Base-by-base conservation (phyloP, 495 filamentous ascomycete genomes). In the Friedmanniomyces endolithicus region DNA sequence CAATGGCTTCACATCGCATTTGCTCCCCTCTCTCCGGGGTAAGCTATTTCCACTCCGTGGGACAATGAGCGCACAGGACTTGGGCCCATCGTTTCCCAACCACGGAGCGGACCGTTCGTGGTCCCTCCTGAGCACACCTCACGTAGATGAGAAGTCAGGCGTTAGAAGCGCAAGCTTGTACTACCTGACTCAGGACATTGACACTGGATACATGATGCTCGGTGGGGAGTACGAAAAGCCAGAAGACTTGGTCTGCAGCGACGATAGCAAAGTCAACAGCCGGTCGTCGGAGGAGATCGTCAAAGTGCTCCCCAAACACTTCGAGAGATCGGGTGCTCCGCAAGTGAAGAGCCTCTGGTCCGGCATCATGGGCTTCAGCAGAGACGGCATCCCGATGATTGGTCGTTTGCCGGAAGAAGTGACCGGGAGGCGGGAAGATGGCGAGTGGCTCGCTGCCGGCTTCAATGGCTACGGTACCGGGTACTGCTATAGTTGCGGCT, bases 361-460 rank as follows among this genome's bases (percentile, higher is more conserved):
- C 1, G 75, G 75, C 1, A 64, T 70, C 3, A 70, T 77, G 64
- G 71, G 71, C 0, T 66, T 70, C 37, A 74, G 74, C 2, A 67
- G 64, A 0, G 76, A 78, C 58, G 48, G 50, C 9, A 55, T 76
- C 0, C 75, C 76, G 11, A 70, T 73, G 40, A 71, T 78, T n/a
- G 76, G 76, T 8, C 52, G 51, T 11, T 58, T 78, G 0, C 60
- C 67, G 6, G 50, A 60, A 39, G 37, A 49, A 20, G 39, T 71
- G 14, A 68, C 72, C 0, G 60, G 58, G 6, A 22, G 53, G n/a
- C 7, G 8, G 17, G 53, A 44, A 3, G 8, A n/a, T 14, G 53
- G 53, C 1, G 53, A 56, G 31, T 56, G 53, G 53, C 41, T 56
- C 14, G 43, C 45, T 1, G 53, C 45, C 1, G 53, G 53, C 17